A percentile compares a stretch with the other conserved stretches of the same genome.
Evolutionary conservation across 768 basidiomycete genomes (phyloP).

Genomic region (Tricholoma furcatifolium): DNA sequence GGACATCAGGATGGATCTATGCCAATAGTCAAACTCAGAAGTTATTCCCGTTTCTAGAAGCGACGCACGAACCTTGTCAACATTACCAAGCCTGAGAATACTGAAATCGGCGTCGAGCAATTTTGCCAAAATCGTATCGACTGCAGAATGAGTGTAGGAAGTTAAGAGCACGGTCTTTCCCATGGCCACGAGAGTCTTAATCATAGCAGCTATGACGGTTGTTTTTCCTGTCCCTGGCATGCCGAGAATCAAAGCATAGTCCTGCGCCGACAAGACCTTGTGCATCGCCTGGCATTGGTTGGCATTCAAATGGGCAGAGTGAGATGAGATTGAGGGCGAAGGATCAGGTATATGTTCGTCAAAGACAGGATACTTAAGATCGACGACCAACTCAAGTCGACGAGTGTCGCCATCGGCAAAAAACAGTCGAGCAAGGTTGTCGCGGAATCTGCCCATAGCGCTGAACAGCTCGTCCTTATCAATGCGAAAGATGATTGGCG

Average conservation of each 20-base stretch:
- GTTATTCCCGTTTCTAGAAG: conserved; percentile 1
- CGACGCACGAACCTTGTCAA: conserved; percentile 70
- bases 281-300: conserved; percentile 73
- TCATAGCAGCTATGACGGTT: conserved; percentile 88
- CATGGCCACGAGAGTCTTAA: conserved; percentile 70
- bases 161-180: conserved; percentile 89
- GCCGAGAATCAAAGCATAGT: conserved; percentile 91
- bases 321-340: conserved; percentile 21
- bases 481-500: conserved; percentile 65
- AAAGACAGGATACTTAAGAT: conserved; percentile 72
- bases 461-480: conserved; percentile 91
- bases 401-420: conserved; percentile 71
- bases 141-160: conserved; percentile 97
- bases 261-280: conserved; percentile 74
- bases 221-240: conserved; percentile 99
- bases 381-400: conserved; percentile 76
- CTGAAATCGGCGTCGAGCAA: conserved; percentile 63
- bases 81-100: conserved; percentile 84
- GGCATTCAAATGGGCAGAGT: conserved; percentile 53
- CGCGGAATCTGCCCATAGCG: conserved; percentile 85
- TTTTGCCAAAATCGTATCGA: conserved; percentile 94
- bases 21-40: neutral
- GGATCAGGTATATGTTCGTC: conserved; percentile 25
- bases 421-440: conserved; percentile 89
- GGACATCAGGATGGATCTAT: conserved; percentile 83